Conservation (phyloP, 192 early-diverging fungal genomes). For the Globomyces pollinis-pini region DNA sequence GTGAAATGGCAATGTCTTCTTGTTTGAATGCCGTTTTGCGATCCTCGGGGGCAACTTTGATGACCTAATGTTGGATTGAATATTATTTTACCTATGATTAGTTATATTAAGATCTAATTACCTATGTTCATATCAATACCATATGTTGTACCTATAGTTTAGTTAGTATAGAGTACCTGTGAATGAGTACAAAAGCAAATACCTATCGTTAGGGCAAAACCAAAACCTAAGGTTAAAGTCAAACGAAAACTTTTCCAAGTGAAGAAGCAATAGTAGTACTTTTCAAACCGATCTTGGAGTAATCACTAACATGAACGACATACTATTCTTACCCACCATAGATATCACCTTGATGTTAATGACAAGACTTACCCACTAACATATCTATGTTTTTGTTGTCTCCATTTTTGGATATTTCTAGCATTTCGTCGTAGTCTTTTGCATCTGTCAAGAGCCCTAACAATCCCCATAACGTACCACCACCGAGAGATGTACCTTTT, state of each 20-base stretch:
- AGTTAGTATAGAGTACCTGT: too few species aligned
- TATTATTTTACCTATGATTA: too few species aligned
- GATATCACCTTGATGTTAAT: too few species aligned
- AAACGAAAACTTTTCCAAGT: constrained; percentile 94
- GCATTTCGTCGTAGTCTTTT: constrained; percentile 74
- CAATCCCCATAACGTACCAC: constrained; percentile 94
- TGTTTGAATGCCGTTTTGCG: constrained; percentile 53
- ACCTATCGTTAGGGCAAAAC: too few species aligned
- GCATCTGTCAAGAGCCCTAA: constrained; percentile 82
- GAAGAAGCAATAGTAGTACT: constrained; percentile 88
- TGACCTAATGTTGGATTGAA: too few species aligned
- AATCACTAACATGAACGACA: constrained; percentile 61
- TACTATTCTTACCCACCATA: constrained; percentile 65
- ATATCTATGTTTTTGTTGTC: constrained; percentile 83
- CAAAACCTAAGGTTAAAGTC: too few species aligned
- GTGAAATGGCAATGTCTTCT: constrained; percentile 78
- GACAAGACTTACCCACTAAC: constrained; percentile 46
- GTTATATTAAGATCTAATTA: too few species aligned
- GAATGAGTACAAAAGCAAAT: too few species aligned
- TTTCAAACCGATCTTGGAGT: constrained; percentile 88
- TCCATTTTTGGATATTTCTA: constrained; percentile 75
- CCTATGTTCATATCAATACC: too few species aligned
- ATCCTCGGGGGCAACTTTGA: constrained; percentile 69
- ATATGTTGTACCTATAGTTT: too few species aligned
- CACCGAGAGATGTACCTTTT: constrained; percentile 63